These are phyloP conservation scores for Anisodus tanguticus DNA, from an alignment of 257 asterid genomes.

Conservation along the genomic window DNA sequence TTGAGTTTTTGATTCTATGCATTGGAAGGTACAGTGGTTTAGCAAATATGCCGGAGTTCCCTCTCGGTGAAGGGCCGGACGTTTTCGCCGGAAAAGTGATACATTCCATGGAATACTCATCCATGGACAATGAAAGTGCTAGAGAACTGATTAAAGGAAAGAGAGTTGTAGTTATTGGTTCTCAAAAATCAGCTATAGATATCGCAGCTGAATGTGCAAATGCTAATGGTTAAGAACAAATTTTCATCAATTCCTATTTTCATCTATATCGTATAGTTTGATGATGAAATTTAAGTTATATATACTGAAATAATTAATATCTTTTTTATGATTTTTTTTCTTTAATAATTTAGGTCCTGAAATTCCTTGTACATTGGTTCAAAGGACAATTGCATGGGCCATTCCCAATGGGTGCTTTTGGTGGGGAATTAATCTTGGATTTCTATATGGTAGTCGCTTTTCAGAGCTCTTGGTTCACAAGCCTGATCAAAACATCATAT, in stretches of 20 bases:
- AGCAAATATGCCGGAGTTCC: constrained; percentile 59
- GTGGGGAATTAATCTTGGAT: constrained; percentile 55
- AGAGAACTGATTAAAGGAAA: constrained; percentile 61
- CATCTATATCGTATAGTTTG: not conserved
- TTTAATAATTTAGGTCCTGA: constrained; percentile 43
- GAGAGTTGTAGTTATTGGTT: constrained; percentile 52
- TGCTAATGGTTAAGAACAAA: constrained; percentile 46
- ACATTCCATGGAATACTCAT: constrained; percentile 64
- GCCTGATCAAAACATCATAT: constrained; percentile 60
- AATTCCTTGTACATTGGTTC: constrained; percentile 66
- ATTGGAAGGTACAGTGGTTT: constrained; percentile 71
- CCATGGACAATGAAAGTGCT: constrained; percentile 55
- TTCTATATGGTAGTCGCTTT: constrained; percentile 52
- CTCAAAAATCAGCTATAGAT: constrained; percentile 65
- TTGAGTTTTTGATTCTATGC: constrained; percentile 63
- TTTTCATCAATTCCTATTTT: not conserved
- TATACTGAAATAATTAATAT: not conserved
- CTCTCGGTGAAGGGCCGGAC: constrained; percentile 55
- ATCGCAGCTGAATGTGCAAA: constrained; percentile 51
- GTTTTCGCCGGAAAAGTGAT: constrained; percentile 59
- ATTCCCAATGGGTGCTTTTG: constrained; percentile 43
- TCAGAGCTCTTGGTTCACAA: constrained; percentile 71
- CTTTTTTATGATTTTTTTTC: not conserved
- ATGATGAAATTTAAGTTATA: not conserved
- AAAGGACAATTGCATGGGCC: constrained; percentile 60